Evolutionary conservation across 2,329 filamentous ascomycete species (phyloP).

Genomic region (Diplocarpon mali): DNA sequence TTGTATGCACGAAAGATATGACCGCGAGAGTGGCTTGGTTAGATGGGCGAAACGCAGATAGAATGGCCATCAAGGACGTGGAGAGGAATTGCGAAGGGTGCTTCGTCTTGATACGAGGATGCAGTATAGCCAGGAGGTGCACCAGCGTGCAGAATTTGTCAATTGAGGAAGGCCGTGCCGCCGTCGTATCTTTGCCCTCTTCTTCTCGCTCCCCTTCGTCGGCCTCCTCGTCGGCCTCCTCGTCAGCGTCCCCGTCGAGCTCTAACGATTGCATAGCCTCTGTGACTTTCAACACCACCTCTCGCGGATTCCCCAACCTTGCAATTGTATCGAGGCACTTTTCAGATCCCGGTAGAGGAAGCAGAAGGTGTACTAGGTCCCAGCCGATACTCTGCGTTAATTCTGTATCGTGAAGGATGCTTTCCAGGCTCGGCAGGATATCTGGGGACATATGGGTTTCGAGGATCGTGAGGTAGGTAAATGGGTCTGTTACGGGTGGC

Average conservation of each 20-base stretch:
- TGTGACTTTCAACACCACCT: conserved; percentile 71
- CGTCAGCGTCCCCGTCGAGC: conserved; percentile 29
- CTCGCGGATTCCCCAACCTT: conserved; percentile 66
- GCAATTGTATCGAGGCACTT: conserved; percentile 64
- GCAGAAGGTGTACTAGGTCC: conserved; percentile 69
- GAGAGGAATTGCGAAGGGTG: conserved; percentile 70
- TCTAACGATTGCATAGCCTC: conserved; percentile 55
- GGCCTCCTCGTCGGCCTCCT: conserved; percentile 14
- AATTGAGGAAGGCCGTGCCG: conserved; percentile 16
- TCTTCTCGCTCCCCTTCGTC: conserved; percentile 5
- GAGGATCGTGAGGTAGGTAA: conserved; percentile 70
- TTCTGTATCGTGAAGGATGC: conserved; percentile 55
- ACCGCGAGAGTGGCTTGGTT: conserved; percentile 59
- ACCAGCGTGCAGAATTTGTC: conserved; percentile 58
- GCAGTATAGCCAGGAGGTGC: conserved; percentile 61
- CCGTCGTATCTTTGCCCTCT: background rate
- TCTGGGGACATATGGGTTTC: conserved; percentile 60
- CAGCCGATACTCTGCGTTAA: conserved; percentile 71
- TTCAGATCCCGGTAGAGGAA: conserved; percentile 57
- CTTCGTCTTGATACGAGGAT: conserved; percentile 65
- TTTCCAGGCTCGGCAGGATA: conserved; percentile 55
- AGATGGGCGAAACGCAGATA: conserved; percentile 51
- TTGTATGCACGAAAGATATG: conserved; percentile 57
- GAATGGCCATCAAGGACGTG: conserved; percentile 62
- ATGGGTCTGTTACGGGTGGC: conserved; percentile 48